Evolutionary conservation across 257 asterid species (phyloP).

Genomic region (Solanum piurae): DNA sequence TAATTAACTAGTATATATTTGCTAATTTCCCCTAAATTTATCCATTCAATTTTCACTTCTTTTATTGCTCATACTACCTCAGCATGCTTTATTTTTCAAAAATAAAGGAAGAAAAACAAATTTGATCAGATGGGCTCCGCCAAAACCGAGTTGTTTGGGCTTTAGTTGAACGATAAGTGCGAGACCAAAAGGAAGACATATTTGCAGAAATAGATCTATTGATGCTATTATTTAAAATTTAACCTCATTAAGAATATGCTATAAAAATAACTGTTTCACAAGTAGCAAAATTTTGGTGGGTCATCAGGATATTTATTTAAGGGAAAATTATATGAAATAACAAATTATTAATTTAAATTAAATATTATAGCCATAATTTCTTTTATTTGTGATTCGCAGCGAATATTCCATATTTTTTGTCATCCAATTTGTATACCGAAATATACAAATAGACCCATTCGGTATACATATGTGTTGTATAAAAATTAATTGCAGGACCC

Average conservation of each 20-base stretch:
- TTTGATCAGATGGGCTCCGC: background rate
- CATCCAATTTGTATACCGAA: too few species aligned
- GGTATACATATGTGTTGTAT: too few species aligned
- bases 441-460: too few species aligned
- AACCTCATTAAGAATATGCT: background rate
- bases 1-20: too few species aligned
- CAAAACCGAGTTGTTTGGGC: background rate
- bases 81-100: background rate
- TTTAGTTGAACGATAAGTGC: background rate
- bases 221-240: background rate
- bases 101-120: background rate
- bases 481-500: too few species aligned
- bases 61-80: background rate
- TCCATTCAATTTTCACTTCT: background rate
- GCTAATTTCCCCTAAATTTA: background rate
- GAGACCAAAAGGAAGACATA: background rate
- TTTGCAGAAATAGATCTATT: background rate
- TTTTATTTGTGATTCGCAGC: too few species aligned
- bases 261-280: too few species aligned
- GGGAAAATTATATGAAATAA: too few species aligned
- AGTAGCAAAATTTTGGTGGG: background rate
- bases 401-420: too few species aligned
- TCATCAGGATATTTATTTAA: background rate
- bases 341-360: too few species aligned
- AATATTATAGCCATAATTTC: too few species aligned